phyloP scores from a whole-genome alignment of 1,284 basidiomycete genomes.

The Takashimella koratensis region DNA sequence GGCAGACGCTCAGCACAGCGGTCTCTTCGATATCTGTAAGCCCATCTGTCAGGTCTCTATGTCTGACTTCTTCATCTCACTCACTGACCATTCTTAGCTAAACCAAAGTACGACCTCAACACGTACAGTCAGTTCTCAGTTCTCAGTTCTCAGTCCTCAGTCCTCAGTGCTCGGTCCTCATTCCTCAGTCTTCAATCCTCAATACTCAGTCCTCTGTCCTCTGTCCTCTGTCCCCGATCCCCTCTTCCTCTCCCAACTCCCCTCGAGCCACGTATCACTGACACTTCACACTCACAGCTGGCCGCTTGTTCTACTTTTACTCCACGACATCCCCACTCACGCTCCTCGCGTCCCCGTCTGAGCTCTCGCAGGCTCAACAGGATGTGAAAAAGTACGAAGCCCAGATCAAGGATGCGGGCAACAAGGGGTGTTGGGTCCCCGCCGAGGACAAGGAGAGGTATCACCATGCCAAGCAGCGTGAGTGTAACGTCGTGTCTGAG shows the following conservation, averaged over 20 bases:
- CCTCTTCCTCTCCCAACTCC: no score
- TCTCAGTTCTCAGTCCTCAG: no score
- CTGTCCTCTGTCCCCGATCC: neutral
- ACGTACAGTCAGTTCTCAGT: slow-evolving; percentile 27
- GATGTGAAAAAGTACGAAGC: slow-evolving; percentile 45
- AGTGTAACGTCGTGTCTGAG: no score
- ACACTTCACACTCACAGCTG: slow-evolving; percentile 30
- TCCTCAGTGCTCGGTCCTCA: neutral
- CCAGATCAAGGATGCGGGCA: slow-evolving; percentile 41
- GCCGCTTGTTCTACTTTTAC: slow-evolving; percentile 54
- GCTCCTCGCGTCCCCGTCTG: slow-evolving; percentile 49
- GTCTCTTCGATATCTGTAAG: neutral
- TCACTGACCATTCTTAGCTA: slow-evolving; percentile 24
- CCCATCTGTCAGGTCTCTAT: no score
- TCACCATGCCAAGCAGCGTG: slow-evolving; percentile 51
- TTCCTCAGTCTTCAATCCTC: neutral
- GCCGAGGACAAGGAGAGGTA: slow-evolving; percentile 38
- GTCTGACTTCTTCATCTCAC: neutral
- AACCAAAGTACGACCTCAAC: slow-evolving; percentile 37
- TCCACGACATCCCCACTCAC: slow-evolving; percentile 55
- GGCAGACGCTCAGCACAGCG: neutral
- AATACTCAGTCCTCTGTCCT: neutral
- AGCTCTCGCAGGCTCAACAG: slow-evolving; percentile 42
- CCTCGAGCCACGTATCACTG: no score
- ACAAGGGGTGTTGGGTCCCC: slow-evolving; percentile 41